Conservation (phyloP, 2,329 filamentous ascomycete species). For the Cryphonectria carpinicola region DNA sequence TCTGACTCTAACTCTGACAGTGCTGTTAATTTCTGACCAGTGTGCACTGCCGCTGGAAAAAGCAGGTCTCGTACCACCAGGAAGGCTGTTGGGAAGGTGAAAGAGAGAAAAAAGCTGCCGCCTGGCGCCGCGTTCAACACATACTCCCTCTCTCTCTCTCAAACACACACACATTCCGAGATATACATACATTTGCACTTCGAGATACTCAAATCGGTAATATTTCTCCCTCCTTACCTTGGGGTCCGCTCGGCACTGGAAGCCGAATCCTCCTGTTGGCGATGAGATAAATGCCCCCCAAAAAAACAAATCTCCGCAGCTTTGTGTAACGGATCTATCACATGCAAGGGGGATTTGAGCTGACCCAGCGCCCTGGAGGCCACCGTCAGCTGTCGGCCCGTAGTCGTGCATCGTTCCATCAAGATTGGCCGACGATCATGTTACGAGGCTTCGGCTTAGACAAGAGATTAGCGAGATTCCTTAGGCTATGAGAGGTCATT, state of each 20-base stretch:
- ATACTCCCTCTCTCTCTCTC: not conserved
- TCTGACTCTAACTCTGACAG: not conserved
- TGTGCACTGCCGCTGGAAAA: not conserved
- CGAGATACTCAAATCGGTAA: not conserved
- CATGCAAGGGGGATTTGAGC: not conserved
- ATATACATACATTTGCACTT: not conserved
- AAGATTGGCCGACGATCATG: not conserved
- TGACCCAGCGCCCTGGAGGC: not conserved
- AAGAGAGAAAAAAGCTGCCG: not conserved
- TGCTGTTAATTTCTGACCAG: not conserved
- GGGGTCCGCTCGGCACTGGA: no score
- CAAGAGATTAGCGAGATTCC: not conserved
- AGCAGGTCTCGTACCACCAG: not conserved
- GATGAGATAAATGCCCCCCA: not conserved
- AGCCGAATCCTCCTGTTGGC: not conserved
- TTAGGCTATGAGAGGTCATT: not conserved
- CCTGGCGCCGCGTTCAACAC: not conserved
- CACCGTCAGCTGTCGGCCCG: not conserved
- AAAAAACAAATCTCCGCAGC: no score
- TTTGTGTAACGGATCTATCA: not conserved
- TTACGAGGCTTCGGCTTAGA: not conserved
- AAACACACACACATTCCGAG: not conserved
- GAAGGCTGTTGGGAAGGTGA: not conserved
- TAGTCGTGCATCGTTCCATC: not conserved
- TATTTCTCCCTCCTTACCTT: not conserved